Evolutionary conservation across 768 basidiomycete genomes (phyloP), one percentile per base, ranked within the genome.

Genomic region (Hygrophoropsis aurantiaca): DNA sequence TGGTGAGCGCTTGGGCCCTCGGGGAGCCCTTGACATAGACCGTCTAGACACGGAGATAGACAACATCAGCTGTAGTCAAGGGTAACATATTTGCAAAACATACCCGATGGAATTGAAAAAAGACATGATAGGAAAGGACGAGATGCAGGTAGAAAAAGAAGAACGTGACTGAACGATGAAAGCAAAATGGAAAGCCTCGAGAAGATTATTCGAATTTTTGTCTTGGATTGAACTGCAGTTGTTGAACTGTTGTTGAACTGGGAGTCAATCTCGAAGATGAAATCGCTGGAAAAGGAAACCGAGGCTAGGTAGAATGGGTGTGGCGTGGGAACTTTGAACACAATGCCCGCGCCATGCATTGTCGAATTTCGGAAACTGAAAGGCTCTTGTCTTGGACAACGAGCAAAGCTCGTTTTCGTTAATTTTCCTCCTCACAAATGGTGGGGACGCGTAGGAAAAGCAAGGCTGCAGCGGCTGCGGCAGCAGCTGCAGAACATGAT

Each of bases 81-180:
- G 44, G 15, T 21, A 2, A 21, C 24, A 9, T n/a, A 20, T 18
- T 44, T 32, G 16, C 11, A 26, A 24, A 33, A 68, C 82, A 44
- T 52, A 89, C 87, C 87, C 84, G 42, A 90, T 79, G 23, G 85
- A 83, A 60, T 89, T 89, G 72, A 90, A 89, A 70, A 89, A 90
- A 25, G 87, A 90, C 87, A 90, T 89, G 19, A 36, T 43, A 15
- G 40, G 34, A 24, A 8, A 15, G 20, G 18, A 20, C 23, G 19
- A 32, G 33, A 44, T 24, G 43, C 13, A 26, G 16, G 24, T 33
- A 20, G 42, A 44, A 30, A 27, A 26, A 36, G 18, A 32, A 40
- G 21, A 24, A 21, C 24, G 24, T 20, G 11, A 11, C 18, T 20
- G 26, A 11, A 26, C 30, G 30, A 27, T n/a, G 9, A 19, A 25